Evolutionary conservation across 2,329 filamentous ascomycete species (phyloP).

Genomic region (Davidsoniella neocaledoniae): DNA sequence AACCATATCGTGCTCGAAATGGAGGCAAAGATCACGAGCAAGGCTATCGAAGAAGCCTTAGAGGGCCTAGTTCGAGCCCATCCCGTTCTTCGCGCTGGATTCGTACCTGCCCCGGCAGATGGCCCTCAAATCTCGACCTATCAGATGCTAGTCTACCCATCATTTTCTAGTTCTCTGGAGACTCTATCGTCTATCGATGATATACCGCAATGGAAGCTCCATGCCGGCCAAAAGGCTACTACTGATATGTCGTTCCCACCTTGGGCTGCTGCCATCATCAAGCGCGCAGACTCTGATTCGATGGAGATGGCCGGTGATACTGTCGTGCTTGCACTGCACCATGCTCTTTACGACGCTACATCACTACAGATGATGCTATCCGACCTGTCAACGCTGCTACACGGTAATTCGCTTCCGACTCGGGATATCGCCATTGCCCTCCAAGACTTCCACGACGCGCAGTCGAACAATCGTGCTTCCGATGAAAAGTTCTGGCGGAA

Average conservation of each 20-base stretch:
- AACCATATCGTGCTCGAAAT: conserved; percentile 50
- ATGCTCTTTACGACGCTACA: conserved; percentile 72
- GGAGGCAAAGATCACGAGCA: conserved; percentile 21
- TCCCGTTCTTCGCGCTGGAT: conserved; percentile 62
- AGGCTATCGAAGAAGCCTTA: conserved; percentile 43
- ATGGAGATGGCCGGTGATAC: no score
- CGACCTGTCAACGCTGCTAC: conserved; percentile 30
- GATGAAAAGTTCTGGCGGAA: conserved; percentile 46
- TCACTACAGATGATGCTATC: conserved; percentile 50
- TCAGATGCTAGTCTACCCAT: conserved; percentile 7
- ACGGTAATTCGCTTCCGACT: conserved; percentile 11
- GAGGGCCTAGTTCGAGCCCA: conserved; percentile 32
- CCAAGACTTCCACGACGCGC: background rate
- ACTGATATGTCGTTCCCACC: conserved; percentile 34
- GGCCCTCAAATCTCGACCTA: background rate
- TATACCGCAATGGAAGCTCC: conserved; percentile 22
- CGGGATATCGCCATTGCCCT: background rate
- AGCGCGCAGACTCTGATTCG: no score
- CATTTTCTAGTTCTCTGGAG: background rate
- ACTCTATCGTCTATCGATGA: conserved; percentile 16
- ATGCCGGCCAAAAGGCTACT: conserved; percentile 21
- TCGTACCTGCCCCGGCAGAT: conserved; percentile 32
- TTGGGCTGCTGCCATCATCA: conserved; percentile 44
- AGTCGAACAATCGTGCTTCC: conserved; percentile 13
- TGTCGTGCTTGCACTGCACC: conserved; percentile 36